Conservation (phyloP, 129 eudicot genomes). For the Arctium lappa region DNA sequence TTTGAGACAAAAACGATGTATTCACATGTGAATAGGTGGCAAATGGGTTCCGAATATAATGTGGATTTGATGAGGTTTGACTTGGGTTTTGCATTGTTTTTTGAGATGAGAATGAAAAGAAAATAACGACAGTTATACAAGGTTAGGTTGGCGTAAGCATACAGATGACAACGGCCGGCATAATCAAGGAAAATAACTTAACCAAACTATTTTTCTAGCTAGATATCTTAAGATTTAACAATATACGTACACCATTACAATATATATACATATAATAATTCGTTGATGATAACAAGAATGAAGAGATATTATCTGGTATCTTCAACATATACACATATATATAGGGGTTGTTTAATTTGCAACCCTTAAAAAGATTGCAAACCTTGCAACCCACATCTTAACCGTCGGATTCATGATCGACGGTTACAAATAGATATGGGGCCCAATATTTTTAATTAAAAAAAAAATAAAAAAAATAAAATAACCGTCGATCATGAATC, state of each 20-base stretch:
- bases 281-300: conserved; percentile 26
- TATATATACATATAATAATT: background rate
- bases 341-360: too few species aligned
- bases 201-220: too few species aligned
- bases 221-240: too few species aligned
- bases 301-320: background rate
- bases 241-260: background rate
- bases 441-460: too few species aligned
- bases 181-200: conserved; percentile 11
- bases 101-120: conserved; percentile 7
- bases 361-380: too few species aligned
- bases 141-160: background rate
- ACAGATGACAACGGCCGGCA: conserved; percentile 1
- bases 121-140: background rate
- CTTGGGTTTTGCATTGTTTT: conserved; percentile 22
- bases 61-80: background rate
- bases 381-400: too few species aligned
- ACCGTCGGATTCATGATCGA: too few species aligned
- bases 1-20: conserved; percentile 8
- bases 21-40: background rate
- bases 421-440: too few species aligned
- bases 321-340: background rate
- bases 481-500: too few species aligned
- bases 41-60: background rate
- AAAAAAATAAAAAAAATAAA: too few species aligned